These are phyloP conservation scores for Xylariales sp. DNA, from an alignment of 2,329 filamentous ascomycete genomes.

Conservation along the genomic window DNA sequence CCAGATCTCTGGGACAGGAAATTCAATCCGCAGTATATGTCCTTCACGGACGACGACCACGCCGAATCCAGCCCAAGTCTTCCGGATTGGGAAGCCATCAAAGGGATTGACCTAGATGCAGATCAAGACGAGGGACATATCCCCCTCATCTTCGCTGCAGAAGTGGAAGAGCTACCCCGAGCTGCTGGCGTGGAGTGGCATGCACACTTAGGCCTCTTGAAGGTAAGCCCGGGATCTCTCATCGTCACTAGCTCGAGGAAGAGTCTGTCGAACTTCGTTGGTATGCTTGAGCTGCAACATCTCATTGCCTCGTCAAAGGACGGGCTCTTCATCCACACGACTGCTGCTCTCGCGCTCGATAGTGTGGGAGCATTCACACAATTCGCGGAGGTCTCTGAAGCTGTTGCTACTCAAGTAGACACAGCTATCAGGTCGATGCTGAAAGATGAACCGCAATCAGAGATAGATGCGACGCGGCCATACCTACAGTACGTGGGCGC, in stretches of 20 bases:
- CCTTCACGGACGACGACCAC: constrained; percentile 27
- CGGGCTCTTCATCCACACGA: constrained; percentile 21
- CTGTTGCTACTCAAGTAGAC: too few species aligned
- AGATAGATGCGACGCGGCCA: too few species aligned
- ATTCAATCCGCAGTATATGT: constrained; percentile 49
- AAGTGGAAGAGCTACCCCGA: constrained; percentile 74
- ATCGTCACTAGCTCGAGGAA: constrained; percentile 9
- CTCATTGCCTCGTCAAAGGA: constrained; percentile 15
- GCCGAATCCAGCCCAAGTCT: constrained; percentile 28
- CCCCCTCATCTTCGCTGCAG: constrained; percentile 69
- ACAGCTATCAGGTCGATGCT: too few species aligned
- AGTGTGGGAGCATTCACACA: neutral
- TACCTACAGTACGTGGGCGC: constrained; percentile 23
- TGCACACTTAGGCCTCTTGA: constrained; percentile 55
- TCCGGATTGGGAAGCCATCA: constrained; percentile 47
- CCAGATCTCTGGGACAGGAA: constrained; percentile 66
- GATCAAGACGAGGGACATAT: constrained; percentile 24
- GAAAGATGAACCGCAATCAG: too few species aligned
- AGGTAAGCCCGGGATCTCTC: constrained; percentile 22
- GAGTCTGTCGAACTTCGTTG: neutral
- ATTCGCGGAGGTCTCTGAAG: constrained; percentile 1
- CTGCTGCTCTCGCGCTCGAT: constrained; percentile 8
- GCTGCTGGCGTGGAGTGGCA: constrained; percentile 80
- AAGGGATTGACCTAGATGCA: constrained; percentile 27
- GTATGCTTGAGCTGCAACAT: constrained; percentile 17